Base-by-base conservation (phyloP, 2,329 filamentous ascomycete genomes). In the Phyllosticta capitalensis region DNA sequence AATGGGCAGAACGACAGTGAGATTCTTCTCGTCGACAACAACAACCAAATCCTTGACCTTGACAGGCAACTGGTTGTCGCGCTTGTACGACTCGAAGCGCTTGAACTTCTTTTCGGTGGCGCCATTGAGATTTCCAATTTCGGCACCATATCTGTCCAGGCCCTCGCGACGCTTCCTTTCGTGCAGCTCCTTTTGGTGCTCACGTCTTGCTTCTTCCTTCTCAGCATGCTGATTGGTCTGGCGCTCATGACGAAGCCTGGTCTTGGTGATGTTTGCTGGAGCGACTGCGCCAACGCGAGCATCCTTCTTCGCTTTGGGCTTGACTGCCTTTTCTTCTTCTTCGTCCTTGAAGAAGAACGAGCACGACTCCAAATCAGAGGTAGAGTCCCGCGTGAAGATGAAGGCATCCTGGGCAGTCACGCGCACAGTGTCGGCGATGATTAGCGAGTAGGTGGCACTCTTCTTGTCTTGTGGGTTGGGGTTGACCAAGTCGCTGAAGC, bases 331-430 rank as follows among this genome's bases (percentile, higher is more conserved):
- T 72, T 90, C 86, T 63, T 90, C 84, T 65, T 95, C 89, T 62
- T 96, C 91, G 66, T 97, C 92, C 70, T 96, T 95, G 79, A 99
- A 99, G 76, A 96, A 97, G 79, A 99, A 99, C 0, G 92, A 96
- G 48, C 92, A 92, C 3, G 91, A 91, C 68, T 97, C 94, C 61
- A 95, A 84, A 69, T 96, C 92, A 26, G 89, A 89, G 1, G 92
- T 86, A 0, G 92, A 92, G 70, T 96, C 92, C 61, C 90, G 91
- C 19, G 94, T 99, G 75, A 99, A 97, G 26, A 96, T 85, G 30
- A 91, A 87, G 0, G 88, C 83, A 55, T 95, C 90, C n/a, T 77
- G 71, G 33, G 83, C 79, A 10, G 88, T 89, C 55, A 96, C 90
- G 66, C 94, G 90, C 52, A 99, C 87, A 0, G 95, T 99, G 74